Evolutionary conservation across 495 filamentous ascomycete species (phyloP), one percentile per base, ranked within the genome.

Genomic region (Terfezia claveryi): DNA sequence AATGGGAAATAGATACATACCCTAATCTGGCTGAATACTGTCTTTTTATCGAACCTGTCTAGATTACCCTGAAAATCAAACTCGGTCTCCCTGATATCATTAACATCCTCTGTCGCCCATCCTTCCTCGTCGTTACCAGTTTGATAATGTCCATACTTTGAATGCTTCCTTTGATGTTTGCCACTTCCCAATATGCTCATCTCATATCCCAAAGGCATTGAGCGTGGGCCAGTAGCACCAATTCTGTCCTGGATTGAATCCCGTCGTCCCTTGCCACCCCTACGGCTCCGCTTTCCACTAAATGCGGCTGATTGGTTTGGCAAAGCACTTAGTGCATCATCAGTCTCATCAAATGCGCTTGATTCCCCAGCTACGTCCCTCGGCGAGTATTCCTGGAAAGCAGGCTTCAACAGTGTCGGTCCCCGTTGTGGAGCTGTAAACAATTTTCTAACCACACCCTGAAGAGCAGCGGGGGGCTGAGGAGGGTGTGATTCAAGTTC

Each of bases 51-150:
- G 59, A 98, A 98, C 60, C 91, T 91, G 16, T 83, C 85, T 11
- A 94, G 72, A 58, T 85, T 85, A 23, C 77, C 80, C 59, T 81
- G 76, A 60, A 96, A 95, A 68, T 96, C 88, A 58, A 95, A 96
- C 57, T 96, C 89, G 1, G 82, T 73, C 62, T 89, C 89, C 68
- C 94, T 89, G n/a, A 94, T 87, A 67, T 98, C 91, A 2, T 87
- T 93, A 23, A 87, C 87, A 67, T 95, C 88, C 65, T 93, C 91
- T 0, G 89, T 95, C 41, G 86, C 87, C 91, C 91, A 98, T 11
- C 87, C 91, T 69, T 83, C 93, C 17, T 83, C 75, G 58, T 81
- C 73, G 27, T 32, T 32, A 23, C 76, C 75, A 17, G 67, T 68
- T 38, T 62, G 57, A 36, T 17, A 32, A 27, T 51, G 23, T 5